Base-by-base conservation (phyloP, 176 grass and related monocot species). In the Aegilops bicornis region DNA sequence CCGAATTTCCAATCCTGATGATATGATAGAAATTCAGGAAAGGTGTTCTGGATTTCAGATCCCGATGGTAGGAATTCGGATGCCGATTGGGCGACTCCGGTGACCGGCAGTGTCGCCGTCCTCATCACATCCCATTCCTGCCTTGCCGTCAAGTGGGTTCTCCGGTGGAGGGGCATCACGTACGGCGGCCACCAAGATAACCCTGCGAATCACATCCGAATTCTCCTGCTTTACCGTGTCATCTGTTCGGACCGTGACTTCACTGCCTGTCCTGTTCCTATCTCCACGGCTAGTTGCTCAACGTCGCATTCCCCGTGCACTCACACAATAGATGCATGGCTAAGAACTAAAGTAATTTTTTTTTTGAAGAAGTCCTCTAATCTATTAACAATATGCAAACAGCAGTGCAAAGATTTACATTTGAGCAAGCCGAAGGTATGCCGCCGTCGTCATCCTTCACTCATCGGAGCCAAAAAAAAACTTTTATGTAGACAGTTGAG, bases 101-200 rank as follows among this genome's bases (percentile, higher is more conserved):
- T 52, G 52, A 30, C 77, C 67, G 42, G 59, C 66, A 64, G 37
- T 6, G 43, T 67, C 23, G 43, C 77, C 60, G 20, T 88, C 80
- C 33, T 89, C 77, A 27, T 60, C 69, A 81, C 60, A 74, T 45
- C 69, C 23, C 40, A 64, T 75, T 58, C 32, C 58, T 33, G n/a
- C 33, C 31, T 37, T 33, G 10, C 11, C 68, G n/a, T n/a, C n/a
- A n/a, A n/a, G 78, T 89, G 73, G 79, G 25, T 73, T 23, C 16
- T 83, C 22, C 15, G 68, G 86, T 92, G 86, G 90, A 88, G 22
- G 82, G 37, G 83, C 90, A 89, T 92, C 68, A 76, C 60, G 3
- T 76, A 80, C 67, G 52, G 1, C 19, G 30, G 2, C 25, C 3
- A 24, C 17, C 27, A 14, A 74, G 87, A 89, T 83, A 86, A 76